Percentiles rank a stretch among this genome's conserved stretches.
phyloP scores from a whole-genome alignment of 352 stramenopile species.

The Phytophthora sp. region DNA sequence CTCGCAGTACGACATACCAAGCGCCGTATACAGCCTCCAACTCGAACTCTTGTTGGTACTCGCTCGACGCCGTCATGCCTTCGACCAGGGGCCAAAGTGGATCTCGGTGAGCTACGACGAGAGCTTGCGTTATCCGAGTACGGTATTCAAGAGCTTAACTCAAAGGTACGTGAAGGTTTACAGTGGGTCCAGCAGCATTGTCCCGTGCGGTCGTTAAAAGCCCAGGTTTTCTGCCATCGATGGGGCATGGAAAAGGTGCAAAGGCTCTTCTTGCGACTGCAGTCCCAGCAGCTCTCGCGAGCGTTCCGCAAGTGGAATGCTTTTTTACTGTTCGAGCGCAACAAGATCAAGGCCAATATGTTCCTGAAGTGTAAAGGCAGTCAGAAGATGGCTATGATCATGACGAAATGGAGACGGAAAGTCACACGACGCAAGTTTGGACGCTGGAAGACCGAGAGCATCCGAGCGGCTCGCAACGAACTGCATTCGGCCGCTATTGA shows the following conservation, averaged over 20 bases:
- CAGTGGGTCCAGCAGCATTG: constrained; percentile 89
- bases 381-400: constrained; percentile 72
- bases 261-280: constrained; percentile 69
- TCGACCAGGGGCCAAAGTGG: constrained; percentile 52
- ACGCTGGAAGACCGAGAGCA: constrained; percentile 58
- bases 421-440: constrained; percentile 50
- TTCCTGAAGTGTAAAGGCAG: constrained; percentile 88
- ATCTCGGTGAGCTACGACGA: constrained; percentile 61
- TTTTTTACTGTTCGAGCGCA: constrained; percentile 73
- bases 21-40: constrained; percentile 50
- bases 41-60: constrained; percentile 45
- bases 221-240: constrained; percentile 85
- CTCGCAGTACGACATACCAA: constrained; percentile 53
- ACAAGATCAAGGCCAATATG: constrained; percentile 78
- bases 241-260: constrained; percentile 89
- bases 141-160: constrained; percentile 76
- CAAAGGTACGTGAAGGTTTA: constrained; percentile 77
- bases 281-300: constrained; percentile 68
- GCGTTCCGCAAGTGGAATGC: constrained; percentile 75
- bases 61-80: constrained; percentile 66
- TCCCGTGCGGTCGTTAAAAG: constrained; percentile 78
- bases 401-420: constrained; percentile 67
- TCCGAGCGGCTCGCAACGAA: constrained; percentile 63
- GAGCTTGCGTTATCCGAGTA: constrained; percentile 84
- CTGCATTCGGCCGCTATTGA: constrained; percentile 67